Evolutionary conservation across 1,139 yeast species (phyloP).

Genomic region (Yamadazyma triangularis): DNA sequence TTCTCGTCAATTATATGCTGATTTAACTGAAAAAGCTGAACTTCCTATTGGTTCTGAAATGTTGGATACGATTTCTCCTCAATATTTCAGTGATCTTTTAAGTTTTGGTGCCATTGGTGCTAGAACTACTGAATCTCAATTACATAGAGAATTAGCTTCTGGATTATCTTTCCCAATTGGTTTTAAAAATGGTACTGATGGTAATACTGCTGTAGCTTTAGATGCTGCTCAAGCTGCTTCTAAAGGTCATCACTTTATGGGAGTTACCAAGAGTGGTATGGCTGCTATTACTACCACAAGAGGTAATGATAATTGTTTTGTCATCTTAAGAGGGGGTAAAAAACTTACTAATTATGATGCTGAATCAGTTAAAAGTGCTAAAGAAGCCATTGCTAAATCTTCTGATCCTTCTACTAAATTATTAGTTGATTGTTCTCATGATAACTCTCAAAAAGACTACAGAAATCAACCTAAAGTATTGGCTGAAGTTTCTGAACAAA

Average conservation of each 20-base stretch:
- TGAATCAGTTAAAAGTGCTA: conserved; percentile 70
- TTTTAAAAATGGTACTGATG: conserved; percentile 98
- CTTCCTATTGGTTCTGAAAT: conserved; percentile 95
- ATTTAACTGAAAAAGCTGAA: conserved; percentile 65
- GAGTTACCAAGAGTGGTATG: conserved; percentile 93
- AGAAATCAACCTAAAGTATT: conserved; percentile 91
- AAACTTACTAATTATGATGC: conserved; percentile 90
- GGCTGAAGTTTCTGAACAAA: conserved; percentile 73
- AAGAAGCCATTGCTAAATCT: conserved; percentile 40
- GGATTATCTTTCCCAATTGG: conserved; percentile 98
- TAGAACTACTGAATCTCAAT: conserved; percentile 96
- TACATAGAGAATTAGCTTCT: conserved; percentile 95
- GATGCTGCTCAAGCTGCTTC: conserved; percentile 94
- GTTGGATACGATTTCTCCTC: conserved; percentile 99
- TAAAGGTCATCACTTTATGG: conserved; percentile 91
- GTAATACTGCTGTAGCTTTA: conserved; percentile 85
- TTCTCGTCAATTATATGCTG: conserved; percentile 80
- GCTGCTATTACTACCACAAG: conserved; percentile 95
- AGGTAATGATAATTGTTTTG: conserved; percentile 87
- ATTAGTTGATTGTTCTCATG: conserved; percentile 98
- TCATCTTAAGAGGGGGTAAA: conserved; percentile 94
- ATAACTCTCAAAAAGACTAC: conserved; percentile 91
- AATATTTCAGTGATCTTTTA: conserved; percentile 84
- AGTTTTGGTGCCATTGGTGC: conserved; percentile 99
- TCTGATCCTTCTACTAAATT: conserved; percentile 46